Evolutionary conservation across 2,329 filamentous ascomycete genomes (phyloP), one percentile per base, ranked within the genome.

Genomic region (Acrodontium crateriforme): DNA sequence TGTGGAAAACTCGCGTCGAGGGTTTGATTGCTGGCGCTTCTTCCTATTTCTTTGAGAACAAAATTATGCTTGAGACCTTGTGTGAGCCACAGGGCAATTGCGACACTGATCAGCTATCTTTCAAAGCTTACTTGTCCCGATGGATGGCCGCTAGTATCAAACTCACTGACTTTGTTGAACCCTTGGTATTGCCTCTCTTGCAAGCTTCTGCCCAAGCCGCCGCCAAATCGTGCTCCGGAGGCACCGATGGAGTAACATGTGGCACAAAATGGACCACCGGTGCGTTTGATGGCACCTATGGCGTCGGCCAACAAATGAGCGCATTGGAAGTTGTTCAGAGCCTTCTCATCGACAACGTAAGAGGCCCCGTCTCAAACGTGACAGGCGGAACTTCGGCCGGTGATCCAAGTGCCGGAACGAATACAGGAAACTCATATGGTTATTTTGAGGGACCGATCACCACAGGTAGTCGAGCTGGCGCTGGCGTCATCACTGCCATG

Each of bases 401-500:
- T 16, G 47, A 70, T 29, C 54, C 56, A 4, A 45, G 40, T 11
- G 56, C 53, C 6, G 56, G 56, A 28, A 45, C 53, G 3, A 48
- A 47, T 24, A n/a, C n/a, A n/a, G 42, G 34, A n/a, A n/a, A n/a
- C n/a, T n/a, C n/a, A n/a, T n/a, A n/a, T n/a, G n/a, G n/a, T n/a
- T n/a, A n/a, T n/a, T n/a, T n/a, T n/a, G n/a, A n/a, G n/a, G 30
- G 13, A 18, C n/a, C 26, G 6, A 59, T 73, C 18, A 69, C 66
- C 3, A 59, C 59, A 2, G 71, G 63, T 6, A 77, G 83, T 44
- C 69, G 60, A 36, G 75, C 68, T 4, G 79, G 77, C 8, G 78
- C 77, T 19, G 69, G 69, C 8, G 67, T 83, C 34, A 37, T 72
- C 27, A 85, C 78, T 1, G 51, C 69, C 5, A 50, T 76, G 3